A percentile compares a stretch with the other conserved stretches of the same genome.
Evolutionary conservation across 2,329 filamentous ascomycete species (phyloP).

Genomic region (Penicillium olsonii): DNA sequence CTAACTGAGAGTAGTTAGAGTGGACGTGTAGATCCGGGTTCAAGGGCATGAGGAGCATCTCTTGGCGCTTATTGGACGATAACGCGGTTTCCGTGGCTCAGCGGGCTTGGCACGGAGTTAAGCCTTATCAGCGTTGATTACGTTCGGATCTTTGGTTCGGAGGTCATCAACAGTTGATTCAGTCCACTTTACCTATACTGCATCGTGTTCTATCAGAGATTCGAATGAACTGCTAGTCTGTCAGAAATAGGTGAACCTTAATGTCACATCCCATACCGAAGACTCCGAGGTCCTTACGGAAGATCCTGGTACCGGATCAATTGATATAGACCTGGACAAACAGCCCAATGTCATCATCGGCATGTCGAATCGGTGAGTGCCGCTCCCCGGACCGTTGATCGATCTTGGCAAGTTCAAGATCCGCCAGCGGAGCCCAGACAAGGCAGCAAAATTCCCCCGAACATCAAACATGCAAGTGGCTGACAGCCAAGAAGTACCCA

Average conservation of each 20-base stretch:
- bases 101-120: constrained; percentile 10
- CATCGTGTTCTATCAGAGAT: too few species aligned
- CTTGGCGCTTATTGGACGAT: constrained; percentile 8
- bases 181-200: too few species aligned
- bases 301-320: too few species aligned
- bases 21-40: neutral
- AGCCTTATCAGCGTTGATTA: neutral
- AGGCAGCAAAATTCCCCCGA: constrained; percentile 1
- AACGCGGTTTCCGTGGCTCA: constrained; percentile 3
- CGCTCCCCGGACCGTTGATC: neutral
- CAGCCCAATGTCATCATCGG: neutral
- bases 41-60: neutral
- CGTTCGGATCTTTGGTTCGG: too few species aligned
- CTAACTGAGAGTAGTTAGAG: neutral
- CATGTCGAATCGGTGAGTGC: neutral
- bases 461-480: neutral
- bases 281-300: too few species aligned
- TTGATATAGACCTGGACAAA: too few species aligned
- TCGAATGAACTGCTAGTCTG: too few species aligned
- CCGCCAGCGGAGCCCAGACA: neutral
- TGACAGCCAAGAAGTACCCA: neutral
- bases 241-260: too few species aligned
- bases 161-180: too few species aligned
- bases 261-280: too few species aligned
- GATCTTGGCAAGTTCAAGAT: neutral